Evolutionary conservation across 1,139 yeast species (phyloP).

Genomic region (Candida buenavistaensis): DNA sequence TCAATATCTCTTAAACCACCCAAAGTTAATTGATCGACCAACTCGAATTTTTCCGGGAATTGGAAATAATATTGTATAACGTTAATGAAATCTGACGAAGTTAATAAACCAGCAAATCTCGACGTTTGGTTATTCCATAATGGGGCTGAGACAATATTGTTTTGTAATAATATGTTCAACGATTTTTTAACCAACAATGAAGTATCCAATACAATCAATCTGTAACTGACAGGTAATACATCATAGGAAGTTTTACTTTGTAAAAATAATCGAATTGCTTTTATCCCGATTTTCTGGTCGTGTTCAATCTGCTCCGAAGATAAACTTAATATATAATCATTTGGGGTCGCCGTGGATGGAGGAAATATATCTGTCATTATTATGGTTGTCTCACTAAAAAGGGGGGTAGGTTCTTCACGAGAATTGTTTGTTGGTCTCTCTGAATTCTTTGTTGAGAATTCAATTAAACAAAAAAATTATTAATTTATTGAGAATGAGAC

Average conservation of each 20-base stretch:
- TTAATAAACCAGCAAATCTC: slow-evolving; percentile 89
- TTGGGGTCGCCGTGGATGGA: slow-evolving; percentile 33
- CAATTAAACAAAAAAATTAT: too few relatives aligned
- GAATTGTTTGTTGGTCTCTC: too few relatives aligned
- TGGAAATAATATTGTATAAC: slow-evolving; percentile 94
- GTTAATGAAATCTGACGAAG: slow-evolving; percentile 90
- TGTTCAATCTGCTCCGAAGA: slow-evolving; percentile 46
- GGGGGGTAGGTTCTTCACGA: too few relatives aligned
- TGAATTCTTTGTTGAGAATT: too few relatives aligned
- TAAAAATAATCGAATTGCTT: slow-evolving; percentile 78
- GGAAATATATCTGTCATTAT: slow-evolving; percentile 13
- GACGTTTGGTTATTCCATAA: slow-evolving; percentile 91
- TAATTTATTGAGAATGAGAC: too few relatives aligned
- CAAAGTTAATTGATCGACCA: slow-evolving; percentile 82
- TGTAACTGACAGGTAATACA: slow-evolving; percentile 92
- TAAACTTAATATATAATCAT: slow-evolving; percentile 45
- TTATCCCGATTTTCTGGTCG: slow-evolving; percentile 68
- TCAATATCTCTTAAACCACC: slow-evolving; percentile 87
- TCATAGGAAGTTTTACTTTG: slow-evolving; percentile 94
- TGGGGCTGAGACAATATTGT: slow-evolving; percentile 95
- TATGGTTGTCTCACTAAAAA: too few relatives aligned
- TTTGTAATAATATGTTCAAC: slow-evolving; percentile 83
- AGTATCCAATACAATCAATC: slow-evolving; percentile 92
- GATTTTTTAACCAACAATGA: slow-evolving; percentile 88
- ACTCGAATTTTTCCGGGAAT: slow-evolving; percentile 85